Conservation (phyloP, 1,139 yeast species). For the Arxiozyma heterogenica region DNA sequence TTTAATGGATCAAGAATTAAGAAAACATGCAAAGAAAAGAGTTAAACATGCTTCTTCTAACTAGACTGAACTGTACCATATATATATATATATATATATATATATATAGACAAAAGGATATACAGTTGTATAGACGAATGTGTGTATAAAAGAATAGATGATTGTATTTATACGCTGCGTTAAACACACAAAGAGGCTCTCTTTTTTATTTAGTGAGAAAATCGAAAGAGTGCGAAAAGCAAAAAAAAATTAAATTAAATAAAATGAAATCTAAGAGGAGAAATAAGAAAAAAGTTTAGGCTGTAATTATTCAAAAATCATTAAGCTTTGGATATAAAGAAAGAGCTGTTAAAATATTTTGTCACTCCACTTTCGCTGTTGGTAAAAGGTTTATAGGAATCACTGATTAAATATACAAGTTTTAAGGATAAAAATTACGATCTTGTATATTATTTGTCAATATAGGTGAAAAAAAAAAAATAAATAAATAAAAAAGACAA, state of each 20-base stretch:
- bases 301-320: too few relatives aligned
- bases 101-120: not conserved
- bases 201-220: not conserved
- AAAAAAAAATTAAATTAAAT: too few relatives aligned
- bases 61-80: not conserved
- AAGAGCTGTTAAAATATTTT: too few relatives aligned
- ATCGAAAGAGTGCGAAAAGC: not conserved
- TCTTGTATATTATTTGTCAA: too few relatives aligned
- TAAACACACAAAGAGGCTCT: not conserved
- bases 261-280: not conserved
- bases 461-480: too few relatives aligned
- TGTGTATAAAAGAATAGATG: not conserved
- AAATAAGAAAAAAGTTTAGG: not conserved
- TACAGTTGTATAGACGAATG: not conserved
- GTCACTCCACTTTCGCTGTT: not conserved
- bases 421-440: too few relatives aligned
- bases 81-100: too few relatives aligned
- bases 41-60: slow-evolving; percentile 26
- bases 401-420: not conserved
- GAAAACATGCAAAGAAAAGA: slow-evolving; percentile 54
- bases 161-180: not conserved
- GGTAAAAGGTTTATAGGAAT: not conserved
- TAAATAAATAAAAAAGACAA: too few relatives aligned
- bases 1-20: slow-evolving; percentile 76
- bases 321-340: not conserved